Percentiles rank a stretch among this genome's conserved stretches.
These are phyloP conservation scores for Mrakia gelida DNA, from an alignment of 768 basidiomycete genomes.

Conservation along the genomic window DNA sequence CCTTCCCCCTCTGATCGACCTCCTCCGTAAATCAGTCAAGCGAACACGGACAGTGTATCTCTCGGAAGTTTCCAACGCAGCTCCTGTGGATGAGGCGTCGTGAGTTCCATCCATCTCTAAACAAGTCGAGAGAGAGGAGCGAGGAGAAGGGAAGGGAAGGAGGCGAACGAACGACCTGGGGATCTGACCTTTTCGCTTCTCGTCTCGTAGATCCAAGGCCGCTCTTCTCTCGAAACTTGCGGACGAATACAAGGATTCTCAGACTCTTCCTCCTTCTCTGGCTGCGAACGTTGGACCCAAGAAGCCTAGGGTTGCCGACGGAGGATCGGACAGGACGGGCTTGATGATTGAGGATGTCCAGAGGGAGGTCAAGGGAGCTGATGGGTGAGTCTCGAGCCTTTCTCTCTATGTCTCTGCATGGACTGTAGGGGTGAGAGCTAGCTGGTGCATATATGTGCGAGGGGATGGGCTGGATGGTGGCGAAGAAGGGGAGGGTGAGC, in stretches of 20 bases:
- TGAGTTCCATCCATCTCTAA: too few species aligned
- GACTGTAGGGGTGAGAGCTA: too few species aligned
- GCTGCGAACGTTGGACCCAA: slow-evolving; percentile 61
- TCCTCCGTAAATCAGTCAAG: slow-evolving; percentile 41
- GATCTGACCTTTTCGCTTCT: not conserved
- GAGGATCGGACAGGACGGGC: slow-evolving; percentile 16
- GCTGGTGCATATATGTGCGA: too few species aligned
- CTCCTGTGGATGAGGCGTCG: slow-evolving; percentile 10
- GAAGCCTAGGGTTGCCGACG: slow-evolving; percentile 54
- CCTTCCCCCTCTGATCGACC: slow-evolving; percentile 41
- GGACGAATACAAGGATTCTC: slow-evolving; percentile 83
- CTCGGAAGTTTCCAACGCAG: slow-evolving; percentile 16
- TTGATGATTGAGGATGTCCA: slow-evolving; percentile 26
- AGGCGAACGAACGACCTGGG: not conserved
- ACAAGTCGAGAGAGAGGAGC: not conserved
- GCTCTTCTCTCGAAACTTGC: slow-evolving; percentile 74
- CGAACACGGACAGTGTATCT: slow-evolving; percentile 42
- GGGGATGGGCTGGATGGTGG: too few species aligned
- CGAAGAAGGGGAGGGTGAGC: not conserved
- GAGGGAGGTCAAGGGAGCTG: not conserved
- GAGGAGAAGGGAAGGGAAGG: too few species aligned
- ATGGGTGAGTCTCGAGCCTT: not conserved
- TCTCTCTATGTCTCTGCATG: too few species aligned
- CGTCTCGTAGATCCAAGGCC: slow-evolving; percentile 39
- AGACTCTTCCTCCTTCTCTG: slow-evolving; percentile 71